Evolutionary conservation across 1,284 basidiomycete species (phyloP).

Genomic region (Ustilago xerochloae): DNA sequence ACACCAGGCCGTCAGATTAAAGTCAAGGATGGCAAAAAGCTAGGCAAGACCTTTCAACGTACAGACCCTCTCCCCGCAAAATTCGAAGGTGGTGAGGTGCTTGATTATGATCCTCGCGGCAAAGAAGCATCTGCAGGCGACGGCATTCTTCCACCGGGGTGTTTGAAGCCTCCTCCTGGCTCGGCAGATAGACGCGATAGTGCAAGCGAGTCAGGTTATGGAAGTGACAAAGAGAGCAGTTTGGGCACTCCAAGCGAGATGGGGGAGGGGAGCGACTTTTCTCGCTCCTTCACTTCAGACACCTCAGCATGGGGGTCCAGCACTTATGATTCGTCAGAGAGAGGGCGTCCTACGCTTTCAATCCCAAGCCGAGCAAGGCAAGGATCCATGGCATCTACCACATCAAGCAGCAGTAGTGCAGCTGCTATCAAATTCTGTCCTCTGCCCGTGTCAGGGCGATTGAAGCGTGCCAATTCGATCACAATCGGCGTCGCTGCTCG

Average conservation of each 20-base stretch:
- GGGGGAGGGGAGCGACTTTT: conserved; percentile 16
- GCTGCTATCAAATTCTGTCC: conserved; percentile 62
- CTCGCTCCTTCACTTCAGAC: conserved; percentile 23
- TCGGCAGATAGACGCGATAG: conserved; percentile 4
- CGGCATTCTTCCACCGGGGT: conserved; percentile 39
- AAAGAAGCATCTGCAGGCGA: conserved; percentile 49
- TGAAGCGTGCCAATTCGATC: conserved; percentile 64
- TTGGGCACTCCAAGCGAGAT: conserved; percentile 27
- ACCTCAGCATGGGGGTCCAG: conserved; percentile 22
- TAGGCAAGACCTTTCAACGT: conserved; percentile 58
- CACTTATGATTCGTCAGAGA: conserved; percentile 7
- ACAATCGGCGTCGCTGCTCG: conserved; percentile 64
- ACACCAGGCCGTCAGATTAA: conserved; percentile 53
- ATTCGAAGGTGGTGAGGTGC: conserved; percentile 55
- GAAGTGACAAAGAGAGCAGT: conserved; percentile 38
- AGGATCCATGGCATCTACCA: conserved; percentile 28
- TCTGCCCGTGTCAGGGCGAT: conserved; percentile 52
- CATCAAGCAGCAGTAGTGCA: conserved; percentile 34
- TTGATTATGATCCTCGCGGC: conserved; percentile 56
- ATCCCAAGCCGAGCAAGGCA: conserved; percentile 13
- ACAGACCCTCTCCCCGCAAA: conserved; percentile 29
- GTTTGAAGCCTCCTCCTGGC: conserved; percentile 11
- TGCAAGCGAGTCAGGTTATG: conserved; percentile 41
- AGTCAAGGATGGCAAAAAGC: conserved; percentile 38
- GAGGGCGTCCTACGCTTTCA: conserved; percentile 1